Evolutionary conservation across 768 basidiomycete genomes (phyloP).

Genomic region (Rossbeevera mucosa): DNA sequence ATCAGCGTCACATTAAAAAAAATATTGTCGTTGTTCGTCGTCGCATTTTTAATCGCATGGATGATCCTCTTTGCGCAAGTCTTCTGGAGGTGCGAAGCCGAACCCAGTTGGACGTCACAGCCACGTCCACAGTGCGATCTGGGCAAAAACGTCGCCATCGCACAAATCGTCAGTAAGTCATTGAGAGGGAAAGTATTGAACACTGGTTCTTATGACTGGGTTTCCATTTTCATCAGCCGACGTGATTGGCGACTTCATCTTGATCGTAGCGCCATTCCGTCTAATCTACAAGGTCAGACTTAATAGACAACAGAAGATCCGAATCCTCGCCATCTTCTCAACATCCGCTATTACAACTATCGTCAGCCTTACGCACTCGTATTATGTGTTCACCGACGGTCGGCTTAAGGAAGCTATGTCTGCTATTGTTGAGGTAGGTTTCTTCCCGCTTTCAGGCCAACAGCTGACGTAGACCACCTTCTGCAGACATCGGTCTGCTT

Average conservation of each 20-base stretch:
- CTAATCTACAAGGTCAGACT: slow-evolving; percentile 1
- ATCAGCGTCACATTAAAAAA: neutral
- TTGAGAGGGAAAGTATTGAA: neutral
- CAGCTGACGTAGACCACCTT: neutral
- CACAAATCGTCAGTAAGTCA: neutral
- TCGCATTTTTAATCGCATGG: neutral
- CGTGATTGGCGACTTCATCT: neutral
- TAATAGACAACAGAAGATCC: neutral
- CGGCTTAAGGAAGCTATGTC: neutral
- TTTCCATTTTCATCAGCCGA: slow-evolving; percentile 5
- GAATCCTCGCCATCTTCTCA: slow-evolving; percentile 4
- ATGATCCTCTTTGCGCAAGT: slow-evolving; percentile 1
- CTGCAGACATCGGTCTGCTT: neutral
- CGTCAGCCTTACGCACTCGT: neutral
- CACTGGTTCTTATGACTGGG: neutral
- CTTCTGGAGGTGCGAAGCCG: slow-evolving; percentile 4
- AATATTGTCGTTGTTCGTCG: neutral
- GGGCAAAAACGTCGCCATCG: neutral
- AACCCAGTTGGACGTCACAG: slow-evolving; percentile 1
- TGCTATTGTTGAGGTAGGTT: neutral
- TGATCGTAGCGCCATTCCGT: neutral
- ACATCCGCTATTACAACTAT: slow-evolving; percentile 2
- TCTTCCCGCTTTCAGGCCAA: neutral
- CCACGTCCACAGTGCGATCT: neutral
- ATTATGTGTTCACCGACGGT: slow-evolving; percentile 1